phyloP scores from a whole-genome alignment of 306 rosid genomes.

The Cotoneaster glaucophyllus region DNA sequence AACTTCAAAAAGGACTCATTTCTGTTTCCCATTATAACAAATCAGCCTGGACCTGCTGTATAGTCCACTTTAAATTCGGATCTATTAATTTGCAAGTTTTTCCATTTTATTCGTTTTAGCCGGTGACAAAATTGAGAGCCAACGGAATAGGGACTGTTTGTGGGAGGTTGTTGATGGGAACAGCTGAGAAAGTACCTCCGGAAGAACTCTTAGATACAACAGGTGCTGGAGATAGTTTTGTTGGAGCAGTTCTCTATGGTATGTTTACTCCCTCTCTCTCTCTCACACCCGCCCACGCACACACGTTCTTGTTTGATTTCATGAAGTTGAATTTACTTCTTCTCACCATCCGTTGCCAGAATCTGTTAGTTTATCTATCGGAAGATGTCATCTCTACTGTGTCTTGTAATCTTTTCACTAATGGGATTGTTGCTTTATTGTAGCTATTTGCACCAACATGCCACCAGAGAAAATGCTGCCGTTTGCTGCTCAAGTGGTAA shows the following conservation, averaged over 20 bases:
- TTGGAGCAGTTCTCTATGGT: slow-evolving; percentile 94
- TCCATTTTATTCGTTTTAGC: slow-evolving; percentile 34
- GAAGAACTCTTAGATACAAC: slow-evolving; percentile 84
- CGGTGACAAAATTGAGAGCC: slow-evolving; percentile 71
- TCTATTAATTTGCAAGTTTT: slow-evolving; percentile 7
- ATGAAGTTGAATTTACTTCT: neutral
- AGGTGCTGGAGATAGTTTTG: slow-evolving; percentile 97
- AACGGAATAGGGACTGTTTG: slow-evolving; percentile 61
- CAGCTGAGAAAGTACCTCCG: slow-evolving; percentile 78
- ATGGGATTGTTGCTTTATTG: slow-evolving; percentile 17
- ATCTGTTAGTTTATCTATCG: neutral
- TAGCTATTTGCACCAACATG: slow-evolving; percentile 82
- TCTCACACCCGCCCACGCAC: neutral
- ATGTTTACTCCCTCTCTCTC: slow-evolving; percentile 1
- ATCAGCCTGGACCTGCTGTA: neutral
- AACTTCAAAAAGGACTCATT: neutral
- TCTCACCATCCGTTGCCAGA: neutral
- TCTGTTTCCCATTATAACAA: too few species aligned
- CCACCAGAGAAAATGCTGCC: slow-evolving; percentile 78
- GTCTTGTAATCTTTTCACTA: neutral
- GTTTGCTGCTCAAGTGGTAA: slow-evolving; percentile 83
- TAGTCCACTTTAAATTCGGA: neutral
- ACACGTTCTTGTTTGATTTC: neutral
- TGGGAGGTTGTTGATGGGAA: slow-evolving; percentile 73
- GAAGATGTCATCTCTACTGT: neutral